Conservation (phyloP, 208 protist genomes). For the Porcisia deanei region DNA sequence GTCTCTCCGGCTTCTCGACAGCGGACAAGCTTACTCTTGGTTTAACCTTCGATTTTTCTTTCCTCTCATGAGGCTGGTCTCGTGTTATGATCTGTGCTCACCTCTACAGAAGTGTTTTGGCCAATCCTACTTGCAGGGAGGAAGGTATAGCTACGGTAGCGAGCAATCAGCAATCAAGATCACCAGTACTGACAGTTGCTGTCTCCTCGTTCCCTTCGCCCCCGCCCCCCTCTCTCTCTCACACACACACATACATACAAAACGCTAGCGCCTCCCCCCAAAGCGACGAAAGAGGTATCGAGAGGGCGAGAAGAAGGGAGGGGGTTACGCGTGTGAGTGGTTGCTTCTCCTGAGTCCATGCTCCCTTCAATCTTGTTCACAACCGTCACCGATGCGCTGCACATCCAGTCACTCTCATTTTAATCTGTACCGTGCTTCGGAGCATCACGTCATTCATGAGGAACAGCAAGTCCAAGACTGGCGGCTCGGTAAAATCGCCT, state of each 20-base stretch:
- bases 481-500: conserved; percentile 1
- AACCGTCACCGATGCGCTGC: too few species aligned
- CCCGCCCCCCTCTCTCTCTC: background rate
- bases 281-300: background rate
- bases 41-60: background rate
- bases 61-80: background rate
- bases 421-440: background rate
- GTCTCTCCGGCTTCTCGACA: background rate
- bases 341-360: background rate
- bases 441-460: conserved; percentile 1
- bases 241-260: background rate
- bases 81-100: background rate
- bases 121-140: background rate
- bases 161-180: background rate
- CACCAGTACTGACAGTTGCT: background rate
- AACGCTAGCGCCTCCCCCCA: background rate
- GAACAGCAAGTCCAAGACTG: background rate
- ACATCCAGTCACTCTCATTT: background rate
- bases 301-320: background rate
- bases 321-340: background rate
- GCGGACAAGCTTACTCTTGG: background rate
- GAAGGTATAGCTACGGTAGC: background rate
- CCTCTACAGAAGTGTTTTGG: background rate
- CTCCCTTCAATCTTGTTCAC: background rate
- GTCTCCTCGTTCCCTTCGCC: too few species aligned